These are phyloP conservation scores for Trichophyton rubrum DNA, from an alignment of 2,329 filamentous ascomycete genomes.

Conservation along the genomic window DNA sequence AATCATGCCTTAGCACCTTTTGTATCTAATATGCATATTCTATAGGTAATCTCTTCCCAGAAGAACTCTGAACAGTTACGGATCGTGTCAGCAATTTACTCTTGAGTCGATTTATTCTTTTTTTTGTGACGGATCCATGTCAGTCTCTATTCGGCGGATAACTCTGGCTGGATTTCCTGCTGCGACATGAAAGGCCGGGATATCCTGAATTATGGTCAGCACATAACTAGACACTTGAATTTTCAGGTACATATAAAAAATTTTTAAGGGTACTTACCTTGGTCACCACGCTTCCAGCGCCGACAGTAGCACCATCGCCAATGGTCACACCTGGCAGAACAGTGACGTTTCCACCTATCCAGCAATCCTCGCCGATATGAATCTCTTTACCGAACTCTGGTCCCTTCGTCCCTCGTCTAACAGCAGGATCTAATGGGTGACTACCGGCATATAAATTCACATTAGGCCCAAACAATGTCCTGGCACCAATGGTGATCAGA, in stretches of 20 bases:
- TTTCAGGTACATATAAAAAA: background rate
- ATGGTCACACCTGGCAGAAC: constrained; percentile 68
- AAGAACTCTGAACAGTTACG: background rate
- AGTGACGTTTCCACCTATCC: constrained; percentile 59
- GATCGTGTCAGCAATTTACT: background rate
- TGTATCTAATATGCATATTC: background rate
- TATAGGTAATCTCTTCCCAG: background rate
- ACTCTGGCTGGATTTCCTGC: constrained; percentile 31
- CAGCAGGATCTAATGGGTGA: constrained; percentile 62
- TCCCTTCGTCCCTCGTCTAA: constrained; percentile 62
- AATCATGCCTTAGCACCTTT: background rate
- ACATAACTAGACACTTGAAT: background rate
- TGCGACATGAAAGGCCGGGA: constrained; percentile 31
- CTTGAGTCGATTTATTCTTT: background rate
- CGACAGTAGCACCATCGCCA: constrained; percentile 59
- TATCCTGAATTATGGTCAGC: constrained; percentile 21
- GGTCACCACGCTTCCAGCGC: constrained; percentile 72
- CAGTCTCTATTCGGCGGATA: constrained; percentile 29
- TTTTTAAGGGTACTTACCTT: constrained; percentile 36
- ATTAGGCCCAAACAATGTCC: constrained; percentile 68
- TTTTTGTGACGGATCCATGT: constrained; percentile 18
- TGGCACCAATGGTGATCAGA: constrained; percentile 58
- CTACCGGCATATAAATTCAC: constrained; percentile 62
- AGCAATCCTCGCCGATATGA: constrained; percentile 66
- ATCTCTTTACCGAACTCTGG: constrained; percentile 66